Evolutionary conservation across 768 basidiomycete species (phyloP).

Genomic region (Asterophora parasitica): DNA sequence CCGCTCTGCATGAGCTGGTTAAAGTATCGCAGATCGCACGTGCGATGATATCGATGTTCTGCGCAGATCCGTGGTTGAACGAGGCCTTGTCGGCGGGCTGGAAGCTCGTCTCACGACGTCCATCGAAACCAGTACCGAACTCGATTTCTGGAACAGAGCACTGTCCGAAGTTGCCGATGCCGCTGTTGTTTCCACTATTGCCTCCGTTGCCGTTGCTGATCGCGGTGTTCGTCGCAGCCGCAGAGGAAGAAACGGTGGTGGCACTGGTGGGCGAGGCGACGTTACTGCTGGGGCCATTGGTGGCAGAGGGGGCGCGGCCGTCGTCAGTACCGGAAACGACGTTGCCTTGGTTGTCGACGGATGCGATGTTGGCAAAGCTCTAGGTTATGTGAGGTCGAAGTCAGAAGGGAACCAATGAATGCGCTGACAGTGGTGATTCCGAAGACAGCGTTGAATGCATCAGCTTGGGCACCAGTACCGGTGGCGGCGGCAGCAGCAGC

Average conservation of each 20-base stretch:
- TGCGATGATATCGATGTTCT: slow-evolving; percentile 55
- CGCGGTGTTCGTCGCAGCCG: slow-evolving; percentile 18
- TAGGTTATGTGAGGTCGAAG: slow-evolving; percentile 11
- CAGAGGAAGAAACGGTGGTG: not conserved
- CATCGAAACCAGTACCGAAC: slow-evolving; percentile 52
- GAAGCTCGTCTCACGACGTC: slow-evolving; percentile 51
- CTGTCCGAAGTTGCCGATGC: slow-evolving; percentile 42
- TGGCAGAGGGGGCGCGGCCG: slow-evolving; percentile 10
- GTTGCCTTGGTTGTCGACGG: slow-evolving; percentile 36
- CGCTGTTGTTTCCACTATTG: slow-evolving; percentile 5
- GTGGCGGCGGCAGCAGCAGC: slow-evolving; percentile 38
- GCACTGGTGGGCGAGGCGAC: slow-evolving; percentile 10
- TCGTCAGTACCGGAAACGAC: slow-evolving; percentile 25
- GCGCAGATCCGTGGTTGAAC: slow-evolving; percentile 56
- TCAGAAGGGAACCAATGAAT: slow-evolving; percentile 3
- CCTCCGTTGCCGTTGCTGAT: slow-evolving; percentile 9
- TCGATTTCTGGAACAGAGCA: slow-evolving; percentile 51
- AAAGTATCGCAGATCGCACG: slow-evolving; percentile 55
- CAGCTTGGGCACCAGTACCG: slow-evolving; percentile 50
- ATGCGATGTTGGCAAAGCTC: slow-evolving; percentile 34
- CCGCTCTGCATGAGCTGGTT: slow-evolving; percentile 48
- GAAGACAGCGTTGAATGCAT: slow-evolving; percentile 43
- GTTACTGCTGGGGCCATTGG: slow-evolving; percentile 12
- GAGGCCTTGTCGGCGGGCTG: slow-evolving; percentile 44
- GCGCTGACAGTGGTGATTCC: slow-evolving; percentile 33